phyloP scores from a whole-genome alignment of 2,329 filamentous ascomycete species.

The Drechslera avenae region DNA sequence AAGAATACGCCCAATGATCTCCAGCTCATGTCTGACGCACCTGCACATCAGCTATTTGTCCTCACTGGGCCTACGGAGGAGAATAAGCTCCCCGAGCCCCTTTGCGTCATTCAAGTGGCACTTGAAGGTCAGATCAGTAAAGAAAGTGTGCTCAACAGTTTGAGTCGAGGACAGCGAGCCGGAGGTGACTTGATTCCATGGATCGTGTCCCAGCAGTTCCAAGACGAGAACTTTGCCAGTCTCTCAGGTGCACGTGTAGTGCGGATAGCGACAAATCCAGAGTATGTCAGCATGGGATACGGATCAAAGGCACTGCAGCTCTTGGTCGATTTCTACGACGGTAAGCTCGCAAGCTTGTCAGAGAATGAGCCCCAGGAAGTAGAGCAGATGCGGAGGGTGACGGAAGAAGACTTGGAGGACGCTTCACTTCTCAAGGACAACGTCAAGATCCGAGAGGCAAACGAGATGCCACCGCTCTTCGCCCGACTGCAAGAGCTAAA shows the following conservation, averaged over 20 bases:
- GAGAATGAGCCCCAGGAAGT: slow-evolving; percentile 67
- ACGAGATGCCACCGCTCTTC: slow-evolving; percentile 91
- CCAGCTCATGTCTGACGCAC: slow-evolving; percentile 98
- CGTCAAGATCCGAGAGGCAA: slow-evolving; percentile 86
- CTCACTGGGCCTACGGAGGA: slow-evolving; percentile 84
- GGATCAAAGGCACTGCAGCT: slow-evolving; percentile 87
- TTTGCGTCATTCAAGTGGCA: slow-evolving; percentile 93
- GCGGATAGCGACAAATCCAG: slow-evolving; percentile 93
- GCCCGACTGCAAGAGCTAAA: slow-evolving; percentile 82
- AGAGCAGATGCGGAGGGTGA: slow-evolving; percentile 74
- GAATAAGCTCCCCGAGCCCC: slow-evolving; percentile 82
- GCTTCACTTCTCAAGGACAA: slow-evolving; percentile 82
- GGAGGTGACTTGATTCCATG: slow-evolving; percentile 95
- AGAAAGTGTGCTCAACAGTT: slow-evolving; percentile 86
- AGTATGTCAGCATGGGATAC: slow-evolving; percentile 92
- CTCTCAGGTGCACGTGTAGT: slow-evolving; percentile 91
- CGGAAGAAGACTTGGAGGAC: slow-evolving; percentile 78
- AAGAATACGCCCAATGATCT: slow-evolving; percentile 98
- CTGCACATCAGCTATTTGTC: slow-evolving; percentile 94
- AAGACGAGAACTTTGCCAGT: slow-evolving; percentile 93
- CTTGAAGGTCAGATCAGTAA: slow-evolving; percentile 94
- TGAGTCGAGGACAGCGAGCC: slow-evolving; percentile 86
- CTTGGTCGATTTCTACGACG: slow-evolving; percentile 90
- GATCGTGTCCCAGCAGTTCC: slow-evolving; percentile 97
- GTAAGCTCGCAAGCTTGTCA: slow-evolving; percentile 82